These are phyloP conservation scores for Podila epicladia DNA, from an alignment of 192 early-diverging fungal genomes.

Conservation along the genomic window DNA sequence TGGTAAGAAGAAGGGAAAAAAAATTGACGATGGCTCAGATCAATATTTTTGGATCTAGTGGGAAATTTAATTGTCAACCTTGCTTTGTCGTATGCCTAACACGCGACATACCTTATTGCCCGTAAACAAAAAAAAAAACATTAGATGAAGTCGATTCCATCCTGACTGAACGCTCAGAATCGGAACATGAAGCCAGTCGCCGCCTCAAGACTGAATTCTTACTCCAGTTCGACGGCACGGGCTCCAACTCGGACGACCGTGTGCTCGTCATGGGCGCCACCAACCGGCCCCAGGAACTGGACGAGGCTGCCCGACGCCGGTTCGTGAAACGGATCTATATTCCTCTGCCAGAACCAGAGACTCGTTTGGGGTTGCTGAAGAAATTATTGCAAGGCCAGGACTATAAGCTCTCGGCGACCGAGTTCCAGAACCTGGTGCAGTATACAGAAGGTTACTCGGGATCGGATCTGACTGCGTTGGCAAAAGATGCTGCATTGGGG, in stretches of 20 bases:
- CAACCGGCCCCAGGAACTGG: slow-evolving; percentile 89
- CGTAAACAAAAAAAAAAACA: too few relatives aligned
- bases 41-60: too few relatives aligned
- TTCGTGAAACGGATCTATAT: slow-evolving; percentile 79
- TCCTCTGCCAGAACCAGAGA: slow-evolving; percentile 78
- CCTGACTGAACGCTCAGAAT: slow-evolving; percentile 83
- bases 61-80: too few relatives aligned
- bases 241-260: slow-evolving; percentile 60
- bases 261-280: slow-evolving; percentile 94
- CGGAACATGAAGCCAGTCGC: slow-evolving; percentile 84
- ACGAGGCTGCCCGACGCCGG: slow-evolving; percentile 88
- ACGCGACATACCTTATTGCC: background rate
- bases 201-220: slow-evolving; percentile 93
- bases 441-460: slow-evolving; percentile 83
- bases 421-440: slow-evolving; percentile 66
- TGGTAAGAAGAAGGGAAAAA: slow-evolving; percentile 66
- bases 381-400: slow-evolving; percentile 66
- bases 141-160: slow-evolving; percentile 80
- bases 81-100: background rate
- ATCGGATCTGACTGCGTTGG: slow-evolving; percentile 83
- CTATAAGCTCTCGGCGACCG: slow-evolving; percentile 60
- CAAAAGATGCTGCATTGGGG: slow-evolving; percentile 74
- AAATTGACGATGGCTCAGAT: too few relatives aligned
- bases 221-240: slow-evolving; percentile 77
- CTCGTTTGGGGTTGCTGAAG: slow-evolving; percentile 65